phyloP scores from a whole-genome alignment of 768 basidiomycete genomes.

The Russula sp. region DNA sequence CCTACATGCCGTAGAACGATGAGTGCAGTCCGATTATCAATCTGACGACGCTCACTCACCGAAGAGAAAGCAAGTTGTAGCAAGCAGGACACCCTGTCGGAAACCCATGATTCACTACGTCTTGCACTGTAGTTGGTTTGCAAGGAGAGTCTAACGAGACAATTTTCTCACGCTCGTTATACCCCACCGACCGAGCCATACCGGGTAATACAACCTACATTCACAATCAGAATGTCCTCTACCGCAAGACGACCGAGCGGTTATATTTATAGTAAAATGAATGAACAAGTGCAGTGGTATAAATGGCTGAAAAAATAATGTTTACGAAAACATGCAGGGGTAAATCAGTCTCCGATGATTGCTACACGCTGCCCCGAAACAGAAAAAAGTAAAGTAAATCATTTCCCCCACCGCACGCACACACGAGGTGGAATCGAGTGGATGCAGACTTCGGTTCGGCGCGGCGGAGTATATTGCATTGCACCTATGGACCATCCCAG shows the following conservation, averaged over 20 bases:
- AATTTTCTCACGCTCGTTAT: slow-evolving; percentile 12
- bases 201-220: not conserved
- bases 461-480: not conserved
- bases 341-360: slow-evolving; percentile 22
- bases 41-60: slow-evolving; percentile 42
- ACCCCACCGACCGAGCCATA: not conserved
- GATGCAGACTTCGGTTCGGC: not conserved
- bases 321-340: slow-evolving; percentile 23
- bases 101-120: slow-evolving; percentile 62
- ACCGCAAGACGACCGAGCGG: not conserved
- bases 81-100: slow-evolving; percentile 81
- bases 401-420: slow-evolving; percentile 1
- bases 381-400: not conserved
- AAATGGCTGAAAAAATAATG: slow-evolving; percentile 22
- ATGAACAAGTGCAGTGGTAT: slow-evolving; percentile 19
- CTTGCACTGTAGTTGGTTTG: not conserved
- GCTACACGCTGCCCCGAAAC: slow-evolving; percentile 15
- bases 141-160: not conserved
- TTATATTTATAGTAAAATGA: not conserved
- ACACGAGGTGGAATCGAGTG: slow-evolving; percentile 1
- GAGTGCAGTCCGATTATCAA: slow-evolving; percentile 4
- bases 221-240: too few relatives aligned
- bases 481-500: slow-evolving; percentile 10
- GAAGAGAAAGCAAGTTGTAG: slow-evolving; percentile 84
- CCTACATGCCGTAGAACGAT: slow-evolving; percentile 38